Base-by-base conservation (phyloP, 208 protist species). In the Leishmania tarentolae region DNA sequence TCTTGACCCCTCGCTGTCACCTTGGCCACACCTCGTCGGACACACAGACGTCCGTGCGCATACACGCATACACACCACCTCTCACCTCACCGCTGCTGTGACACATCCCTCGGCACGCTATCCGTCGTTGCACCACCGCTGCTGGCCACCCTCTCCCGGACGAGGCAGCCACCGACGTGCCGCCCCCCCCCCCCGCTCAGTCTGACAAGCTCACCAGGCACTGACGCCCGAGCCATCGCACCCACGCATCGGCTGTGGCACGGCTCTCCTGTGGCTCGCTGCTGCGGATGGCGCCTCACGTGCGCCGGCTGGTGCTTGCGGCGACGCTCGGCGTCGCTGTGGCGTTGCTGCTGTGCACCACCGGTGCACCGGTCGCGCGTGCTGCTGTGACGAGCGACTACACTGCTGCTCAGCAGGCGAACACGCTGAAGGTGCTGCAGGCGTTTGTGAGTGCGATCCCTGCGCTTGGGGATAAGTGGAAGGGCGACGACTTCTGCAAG, bases 391-490 rank as follows among this genome's bases (percentile, higher is more conserved):
- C 37, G n/a, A 24, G 31, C 37, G 52, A 63, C 52, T 66, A 68
- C 35, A 77, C 74, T 17, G 37, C 56, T 8, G 74, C 6, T n/a
- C 53, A 77, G 74, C 74, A 47, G 53, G 15, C 52, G 44, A 66
- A 68, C 57, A 78, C 52, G 74, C 53, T 61, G 40, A 0, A 0
- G 50, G 74, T 78, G 53, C 74, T 78, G 74, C 74, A 37, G 50
- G 74, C 50, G 74, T 78, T 78, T 76, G 40, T 2, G 72, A 0
- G n/a, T 44, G 72, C 56, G 31, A 78, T 78, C 40, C 74, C 74
- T 42, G 74, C 5, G 47, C 70, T 57, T 46, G 24, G 21, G 42
- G 9, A 9, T 4, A 24, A 24, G 31, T 77, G 74, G 74, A n/a
- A 0, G 11, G 74, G 74, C 74, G 21, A 11, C 35, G 74, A 77